Conservation (phyloP, 495 filamentous ascomycete species). For the Neurospora sp. region DNA sequence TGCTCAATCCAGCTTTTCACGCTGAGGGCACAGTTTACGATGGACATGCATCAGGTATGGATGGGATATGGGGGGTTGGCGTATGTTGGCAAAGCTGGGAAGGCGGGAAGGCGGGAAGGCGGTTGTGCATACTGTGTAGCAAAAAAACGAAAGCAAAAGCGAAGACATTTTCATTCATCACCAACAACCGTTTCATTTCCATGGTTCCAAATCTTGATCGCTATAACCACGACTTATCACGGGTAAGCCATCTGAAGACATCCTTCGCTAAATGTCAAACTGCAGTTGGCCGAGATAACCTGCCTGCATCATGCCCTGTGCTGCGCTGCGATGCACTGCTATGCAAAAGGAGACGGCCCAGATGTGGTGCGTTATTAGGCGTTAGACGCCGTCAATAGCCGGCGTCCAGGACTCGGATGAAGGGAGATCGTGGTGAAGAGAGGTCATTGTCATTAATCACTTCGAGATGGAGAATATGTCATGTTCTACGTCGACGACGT, state of each 20-base stretch:
- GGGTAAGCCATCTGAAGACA: background rate
- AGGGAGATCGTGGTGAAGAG: background rate
- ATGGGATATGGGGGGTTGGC: background rate
- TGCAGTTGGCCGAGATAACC: background rate
- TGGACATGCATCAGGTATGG: background rate
- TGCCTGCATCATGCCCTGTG: background rate
- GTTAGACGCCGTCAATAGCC: background rate
- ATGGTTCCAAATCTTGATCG: background rate
- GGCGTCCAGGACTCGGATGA: background rate
- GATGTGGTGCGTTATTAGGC: background rate
- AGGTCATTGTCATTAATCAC: too few relatives aligned
- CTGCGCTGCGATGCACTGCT: background rate
- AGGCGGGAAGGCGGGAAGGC: background rate
- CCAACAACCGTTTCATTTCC: too few relatives aligned
- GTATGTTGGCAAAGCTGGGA: background rate
- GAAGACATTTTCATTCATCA: background rate
- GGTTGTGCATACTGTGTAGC: background rate
- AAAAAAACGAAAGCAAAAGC: background rate
- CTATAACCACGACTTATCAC: background rate
- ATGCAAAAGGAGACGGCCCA: background rate
- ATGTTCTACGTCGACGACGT: background rate
- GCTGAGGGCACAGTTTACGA: background rate
- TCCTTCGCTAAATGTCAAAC: background rate
- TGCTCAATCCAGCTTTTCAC: background rate
- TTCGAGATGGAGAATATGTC: too few relatives aligned